Evolutionary conservation across 805 yeast species (phyloP).

Genomic region (Maudiozyma serrabonitensis): DNA sequence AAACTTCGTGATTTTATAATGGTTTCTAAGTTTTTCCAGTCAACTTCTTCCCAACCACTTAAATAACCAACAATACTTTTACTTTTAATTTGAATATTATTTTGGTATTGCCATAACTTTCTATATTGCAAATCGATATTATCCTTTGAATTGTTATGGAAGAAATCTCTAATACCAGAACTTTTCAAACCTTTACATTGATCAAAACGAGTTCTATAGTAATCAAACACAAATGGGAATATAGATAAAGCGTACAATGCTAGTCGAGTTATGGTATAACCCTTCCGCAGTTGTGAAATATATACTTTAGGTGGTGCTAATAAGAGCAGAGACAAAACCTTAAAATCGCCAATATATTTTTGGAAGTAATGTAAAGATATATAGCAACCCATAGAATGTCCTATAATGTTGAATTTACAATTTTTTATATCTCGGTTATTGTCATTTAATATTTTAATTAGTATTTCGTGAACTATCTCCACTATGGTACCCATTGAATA

Average conservation of each 20-base stretch:
- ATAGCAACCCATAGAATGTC: slow-evolving; percentile 38
- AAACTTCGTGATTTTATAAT: not conserved
- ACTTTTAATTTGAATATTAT: slow-evolving; percentile 24
- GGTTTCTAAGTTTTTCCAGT: slow-evolving; percentile 13
- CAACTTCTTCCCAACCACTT: slow-evolving; percentile 24
- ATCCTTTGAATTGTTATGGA: slow-evolving; percentile 9
- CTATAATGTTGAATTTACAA: slow-evolving; percentile 4
- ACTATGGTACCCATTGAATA: slow-evolving; percentile 16
- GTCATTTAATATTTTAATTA: not conserved
- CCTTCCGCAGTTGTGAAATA: slow-evolving; percentile 11
- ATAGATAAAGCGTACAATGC: slow-evolving; percentile 9
- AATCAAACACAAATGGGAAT: slow-evolving; percentile 21
- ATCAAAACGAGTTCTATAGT: slow-evolving; percentile 23
- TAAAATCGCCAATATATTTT: slow-evolving; percentile 9
- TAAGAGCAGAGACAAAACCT: slow-evolving; percentile 28
- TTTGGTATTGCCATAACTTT: slow-evolving; percentile 22
- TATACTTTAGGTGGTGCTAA: slow-evolving; percentile 40
- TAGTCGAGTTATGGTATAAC: slow-evolving; percentile 8
- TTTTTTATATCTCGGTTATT: not conserved
- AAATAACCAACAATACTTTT: slow-evolving; percentile 22
- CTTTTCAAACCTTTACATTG: slow-evolving; percentile 25
- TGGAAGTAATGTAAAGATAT: slow-evolving; percentile 14
- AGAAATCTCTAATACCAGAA: slow-evolving; percentile 24
- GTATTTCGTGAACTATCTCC: slow-evolving; percentile 1
- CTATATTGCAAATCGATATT: slow-evolving; percentile 10